Base-by-base conservation (phyloP, 2,329 filamentous ascomycete genomes). In the Simplicillium sp. region DNA sequence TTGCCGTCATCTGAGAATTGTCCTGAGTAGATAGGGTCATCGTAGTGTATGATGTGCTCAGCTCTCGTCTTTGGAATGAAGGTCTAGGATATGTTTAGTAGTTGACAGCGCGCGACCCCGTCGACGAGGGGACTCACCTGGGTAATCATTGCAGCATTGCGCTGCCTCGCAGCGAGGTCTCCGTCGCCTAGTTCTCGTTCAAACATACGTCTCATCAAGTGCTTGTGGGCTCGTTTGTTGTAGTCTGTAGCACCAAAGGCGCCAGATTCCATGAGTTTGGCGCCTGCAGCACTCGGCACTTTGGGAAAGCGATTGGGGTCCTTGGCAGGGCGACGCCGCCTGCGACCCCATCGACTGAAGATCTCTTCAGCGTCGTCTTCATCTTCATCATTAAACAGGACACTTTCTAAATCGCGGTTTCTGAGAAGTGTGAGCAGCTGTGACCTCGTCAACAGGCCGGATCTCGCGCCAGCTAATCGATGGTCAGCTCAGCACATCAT, bases 1-100 rank as follows among this genome's bases (percentile, higher is more conserved):
- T 95, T 94, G 18, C 92, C 92, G 52, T 98, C 92, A 48, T 94
- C 86, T 0, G 87, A 95, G 58, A 97, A 98, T 57, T 97, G 90
- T 2, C 92, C 92, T 3, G 87, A 95, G 56, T 97, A 97, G 40
- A 92, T 89, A 33, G 87, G 80, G 5, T 82, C 75, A 41, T 89
- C 78, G 56, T 89, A 94, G 53, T 94, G 85, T 46, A 97, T 82
- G 46, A 95, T 85, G 54, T 85, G 84, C 55, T 97, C 90, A 1
- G 87, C 82, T 17, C 75, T 75, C 0, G 80, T 83, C 3, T 75
- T 74, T 1, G 92, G 90, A 44, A 96, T 80, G 66, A 95, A 73
- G 25, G 74, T 74, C 75, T 92, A 54, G 4, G 28, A 20, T 4
- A 8, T 11, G 25, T 36, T 43, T 37, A 44, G 36, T n/a, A 33